These are phyloP conservation scores for Ceratobasidium sp. DNA, from an alignment of 1,284 basidiomycete genomes.

Conservation along the genomic window DNA sequence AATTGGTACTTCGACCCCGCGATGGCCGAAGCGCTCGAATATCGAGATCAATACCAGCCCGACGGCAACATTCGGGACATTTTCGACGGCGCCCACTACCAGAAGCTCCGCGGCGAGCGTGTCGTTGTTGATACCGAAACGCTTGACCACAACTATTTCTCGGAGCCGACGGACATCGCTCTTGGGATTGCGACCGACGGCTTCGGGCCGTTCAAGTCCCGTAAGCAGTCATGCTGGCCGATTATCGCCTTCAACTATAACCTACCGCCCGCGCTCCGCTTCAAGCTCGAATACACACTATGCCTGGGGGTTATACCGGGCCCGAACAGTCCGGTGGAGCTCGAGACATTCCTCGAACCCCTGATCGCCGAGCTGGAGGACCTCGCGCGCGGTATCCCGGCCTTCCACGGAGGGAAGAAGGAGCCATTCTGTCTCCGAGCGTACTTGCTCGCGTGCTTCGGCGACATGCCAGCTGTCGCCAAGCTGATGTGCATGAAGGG, in stretches of 20 bases:
- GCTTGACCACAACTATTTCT: constrained; percentile 53
- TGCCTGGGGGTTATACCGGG: constrained; percentile 48
- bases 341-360: constrained; percentile 47
- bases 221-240: constrained; percentile 55
- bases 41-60: constrained; percentile 49
- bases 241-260: constrained; percentile 48
- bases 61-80: constrained; percentile 49
- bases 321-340: constrained; percentile 45
- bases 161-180: constrained; percentile 51
- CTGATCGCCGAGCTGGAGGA: constrained; percentile 40
- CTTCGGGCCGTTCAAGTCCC: constrained; percentile 33
- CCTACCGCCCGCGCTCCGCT: constrained; percentile 44
- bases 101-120: constrained; percentile 11
- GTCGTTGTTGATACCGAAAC: constrained; percentile 7
- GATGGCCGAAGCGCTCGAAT: constrained; percentile 50
- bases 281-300: constrained; percentile 42
- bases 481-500: constrained; percentile 49
- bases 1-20: constrained; percentile 42
- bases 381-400: constrained; percentile 28
- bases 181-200: constrained; percentile 5
- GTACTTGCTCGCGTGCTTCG: constrained; percentile 5
- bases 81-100: constrained; percentile 48
- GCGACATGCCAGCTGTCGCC: constrained; percentile 47
- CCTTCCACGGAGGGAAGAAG: too few relatives aligned
- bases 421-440: constrained; percentile 16